Evolutionary conservation across 805 yeast genomes (phyloP), one percentile per base, ranked within the genome.

Genomic region (Schwanniomyces yamadae): DNA sequence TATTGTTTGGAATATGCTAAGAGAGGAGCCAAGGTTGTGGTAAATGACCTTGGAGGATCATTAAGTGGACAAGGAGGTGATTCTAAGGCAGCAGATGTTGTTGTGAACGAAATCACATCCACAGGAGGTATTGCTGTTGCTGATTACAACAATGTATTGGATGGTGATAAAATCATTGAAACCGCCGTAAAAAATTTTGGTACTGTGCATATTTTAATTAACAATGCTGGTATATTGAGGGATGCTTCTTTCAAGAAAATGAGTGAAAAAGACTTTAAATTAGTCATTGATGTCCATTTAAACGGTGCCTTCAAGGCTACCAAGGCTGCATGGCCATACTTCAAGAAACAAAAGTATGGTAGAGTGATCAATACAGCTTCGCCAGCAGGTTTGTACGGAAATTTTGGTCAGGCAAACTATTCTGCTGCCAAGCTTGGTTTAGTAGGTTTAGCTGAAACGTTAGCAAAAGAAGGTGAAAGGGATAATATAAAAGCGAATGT

Each of bases 371-470:
- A 88, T 74, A 90, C 97, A n/a, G 80, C 95, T 18, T 89, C 96
- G 4, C 96, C 98, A 4, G 98, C 98, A 23, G 99, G 99, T 15
- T 73, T 91, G 46, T 91, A 84, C 59, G 99, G 99, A 44, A 89
- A 89, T 66, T 91, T 90, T 65, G 99, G 99, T 33, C 99, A 91
- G 67, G 79, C 95, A 26, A 91, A 91, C 67, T 91, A 91, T 66
- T 81, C 96, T 1, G 90, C 96, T 19, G 97, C 96, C 15, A 91
- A 91, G 63, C 69, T 85, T 44, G 98, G 86, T 12, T 69, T 89
- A 35, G 85, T 91, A 38, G 98, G 97, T 8, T 78, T 91, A 50
- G 84, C 95, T 31, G 96, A 91, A 63, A 89, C 97, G 6, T 76
- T 90, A 55, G 95, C 97, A 17, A 90, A 88, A 66, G 99, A 91